These are phyloP conservation scores for Hymenoscyphus albidus DNA, from an alignment of 2,329 filamentous ascomycete genomes.

Conservation along the genomic window DNA sequence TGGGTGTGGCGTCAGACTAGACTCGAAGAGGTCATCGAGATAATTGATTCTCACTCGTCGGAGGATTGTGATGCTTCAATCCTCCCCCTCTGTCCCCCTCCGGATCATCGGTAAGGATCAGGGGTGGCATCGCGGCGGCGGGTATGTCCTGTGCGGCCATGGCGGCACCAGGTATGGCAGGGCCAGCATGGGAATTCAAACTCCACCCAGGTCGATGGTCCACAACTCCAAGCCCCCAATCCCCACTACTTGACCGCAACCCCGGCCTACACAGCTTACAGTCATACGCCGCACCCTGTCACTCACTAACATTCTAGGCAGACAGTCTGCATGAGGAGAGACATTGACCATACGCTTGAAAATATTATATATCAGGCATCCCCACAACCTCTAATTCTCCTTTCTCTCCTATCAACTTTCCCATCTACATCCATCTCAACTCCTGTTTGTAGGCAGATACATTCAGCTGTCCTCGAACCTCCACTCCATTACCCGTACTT, in stretches of 20 bases:
- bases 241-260: not conserved
- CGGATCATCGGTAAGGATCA: not conserved
- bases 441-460: constrained; percentile 13
- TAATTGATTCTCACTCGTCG: not conserved
- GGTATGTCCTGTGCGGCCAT: not conserved
- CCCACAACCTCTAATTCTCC: constrained; percentile 11
- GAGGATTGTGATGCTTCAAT: not conserved
- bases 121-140: not conserved
- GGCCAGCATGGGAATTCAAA: not conserved
- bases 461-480: constrained; percentile 9
- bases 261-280: not conserved
- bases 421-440: constrained; percentile 10
- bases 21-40: not conserved
- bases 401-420: constrained; percentile 16
- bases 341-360: constrained; percentile 1
- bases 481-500: not conserved
- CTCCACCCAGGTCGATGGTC: not conserved
- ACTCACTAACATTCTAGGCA: constrained; percentile 10
- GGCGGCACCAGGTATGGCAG: not conserved
- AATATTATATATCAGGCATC: constrained; percentile 16
- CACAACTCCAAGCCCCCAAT: not conserved
- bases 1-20: constrained; percentile 1
- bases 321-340: constrained; percentile 8
- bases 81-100: not conserved
- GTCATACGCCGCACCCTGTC: constrained; percentile 5